Base-by-base conservation (phyloP, 495 filamentous ascomycete genomes). In the Trichoderma orchidacearum region DNA sequence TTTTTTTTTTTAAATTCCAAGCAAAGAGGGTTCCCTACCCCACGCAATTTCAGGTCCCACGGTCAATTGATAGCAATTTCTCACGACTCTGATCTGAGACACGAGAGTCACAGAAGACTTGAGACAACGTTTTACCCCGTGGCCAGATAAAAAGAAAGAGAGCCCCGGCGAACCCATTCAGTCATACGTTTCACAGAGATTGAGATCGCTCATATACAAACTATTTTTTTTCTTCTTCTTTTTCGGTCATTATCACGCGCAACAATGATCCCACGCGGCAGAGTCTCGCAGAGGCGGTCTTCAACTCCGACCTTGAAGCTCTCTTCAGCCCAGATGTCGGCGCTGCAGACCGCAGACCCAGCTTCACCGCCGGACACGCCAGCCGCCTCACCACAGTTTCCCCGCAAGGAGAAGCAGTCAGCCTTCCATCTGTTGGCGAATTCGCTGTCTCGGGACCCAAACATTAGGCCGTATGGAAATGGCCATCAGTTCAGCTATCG, bases 401-500 rank as follows among this genome's bases (percentile, higher is more conserved):
- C 53, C 30, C 53, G 53, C 53, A 55, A 55, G 31, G 23, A 15
- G 13, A 30, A 4, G 30, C 53, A 6, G 8, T 18, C 17, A 11
- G 41, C 41, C 8, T 25, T 48, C 15, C 27, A 48, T 13, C 41
- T 48, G 3, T 48, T 48, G 12, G 18, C 41, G 21, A 48, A 55
- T 3, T 25, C 30, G 15, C 15, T 55, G 7, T 30, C 53, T 23
- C 23, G 36, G 13, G 53, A 55, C 21, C 53, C 53, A 17, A 32
- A 55, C 12, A 55, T 55, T 23, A 32, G 31, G 53, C 53, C 53
- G 8, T 30, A 34, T n/a, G 53, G 53, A 1, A 38, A 30, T 25
- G 53, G 53, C 53, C 53, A 55, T 27, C 53, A 55, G 31, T 55
- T 55, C 31, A 55, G 53, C 31, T 55, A 55, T 23, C 30, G 31